Evolutionary conservation across 179 eudicot genomes (phyloP), one percentile per base, ranked within the genome.

Genomic region (Beta corolliflora): DNA sequence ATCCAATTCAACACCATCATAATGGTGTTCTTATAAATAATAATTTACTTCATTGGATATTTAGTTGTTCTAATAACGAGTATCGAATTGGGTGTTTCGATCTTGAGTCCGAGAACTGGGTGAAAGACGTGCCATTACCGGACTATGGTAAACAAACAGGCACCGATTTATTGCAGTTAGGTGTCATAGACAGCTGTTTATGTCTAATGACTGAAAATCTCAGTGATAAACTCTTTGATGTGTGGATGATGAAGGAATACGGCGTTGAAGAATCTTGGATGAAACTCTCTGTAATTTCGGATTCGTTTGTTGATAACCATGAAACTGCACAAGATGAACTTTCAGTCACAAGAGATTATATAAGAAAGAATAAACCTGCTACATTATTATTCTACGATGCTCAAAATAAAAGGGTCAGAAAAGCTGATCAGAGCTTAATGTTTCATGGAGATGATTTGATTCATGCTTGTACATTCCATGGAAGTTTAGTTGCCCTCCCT

Each of bases 11-110:
- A 13, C 1, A 1, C 6, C 3, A 36, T 5, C 12, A 23, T 5
- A 12, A 8, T 45, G 75, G 81, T 21, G 56, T 54, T 0, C 19
- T 78, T 19, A 68, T 78, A 12, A 23, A 44, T 14, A 41, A 36
- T 0, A 54, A 78, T 70, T 23, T 78, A 55, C 54, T 78, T 23
- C 81, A 78, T 78, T 78, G 81, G 81, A 52, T 4, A 7, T 11
- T 55, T 8, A 12, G 44, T 53, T 10, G 4, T n/a, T 11, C 14
- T 0, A 16, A 15, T 0, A 59, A 58, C 0, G 8, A 44, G 11
- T 11, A 0, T 69, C 5, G 23, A 1, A 69, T 79, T 59, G 41
- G 64, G 13, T 79, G 76, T 45, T 79, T 70, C n/a, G 81, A 79
- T 59, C 54, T 79, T 5, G 16, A 25, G 31, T 44, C 14, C 9